Evolutionary conservation across 1,284 basidiomycete species (phyloP).

Genomic region (Exobasidium rhododendri): DNA sequence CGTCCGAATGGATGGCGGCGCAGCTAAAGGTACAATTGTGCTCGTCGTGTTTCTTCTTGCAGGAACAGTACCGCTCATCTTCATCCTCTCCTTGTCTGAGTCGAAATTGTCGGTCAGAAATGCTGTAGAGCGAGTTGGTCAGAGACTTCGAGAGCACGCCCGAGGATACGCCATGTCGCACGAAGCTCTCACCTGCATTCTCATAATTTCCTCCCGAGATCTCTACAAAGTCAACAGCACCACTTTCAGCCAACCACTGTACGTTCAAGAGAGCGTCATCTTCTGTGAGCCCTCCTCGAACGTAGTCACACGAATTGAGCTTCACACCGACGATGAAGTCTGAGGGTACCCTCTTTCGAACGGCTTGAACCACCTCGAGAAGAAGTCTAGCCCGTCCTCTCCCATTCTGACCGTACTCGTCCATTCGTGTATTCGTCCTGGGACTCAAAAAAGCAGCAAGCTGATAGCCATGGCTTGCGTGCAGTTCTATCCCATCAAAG

Average conservation of each 20-base stretch:
- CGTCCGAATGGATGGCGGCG: slow-evolving; percentile 18
- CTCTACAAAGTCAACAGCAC: slow-evolving; percentile 74
- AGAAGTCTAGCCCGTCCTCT: slow-evolving; percentile 60
- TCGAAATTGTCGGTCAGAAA: slow-evolving; percentile 52
- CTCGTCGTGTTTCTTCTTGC: slow-evolving; percentile 9
- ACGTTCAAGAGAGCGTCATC: slow-evolving; percentile 68
- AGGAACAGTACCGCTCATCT: slow-evolving; percentile 14
- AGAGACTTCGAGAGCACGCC: too few species aligned
- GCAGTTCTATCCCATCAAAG: slow-evolving; percentile 85
- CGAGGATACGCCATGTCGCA: slow-evolving; percentile 27
- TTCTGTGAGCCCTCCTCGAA: slow-evolving; percentile 59
- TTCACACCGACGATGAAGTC: slow-evolving; percentile 79
- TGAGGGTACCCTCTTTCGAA: slow-evolving; percentile 63
- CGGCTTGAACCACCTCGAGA: slow-evolving; percentile 64
- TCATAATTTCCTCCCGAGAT: slow-evolving; percentile 85
- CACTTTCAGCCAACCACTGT: slow-evolving; percentile 65
- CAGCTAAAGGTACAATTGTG: slow-evolving; percentile 12
- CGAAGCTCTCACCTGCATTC: slow-evolving; percentile 63
- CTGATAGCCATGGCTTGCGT: slow-evolving; percentile 82
- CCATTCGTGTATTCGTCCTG: slow-evolving; percentile 69
- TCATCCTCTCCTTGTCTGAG: slow-evolving; percentile 39
- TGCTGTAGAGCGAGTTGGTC: slow-evolving; percentile 18
- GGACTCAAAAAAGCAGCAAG: slow-evolving; percentile 77
- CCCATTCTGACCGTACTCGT: slow-evolving; percentile 63
- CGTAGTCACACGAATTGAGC: slow-evolving; percentile 76